Base-by-base conservation (phyloP, 2,329 filamentous ascomycete genomes). In the Aspergillus sp. region DNA sequence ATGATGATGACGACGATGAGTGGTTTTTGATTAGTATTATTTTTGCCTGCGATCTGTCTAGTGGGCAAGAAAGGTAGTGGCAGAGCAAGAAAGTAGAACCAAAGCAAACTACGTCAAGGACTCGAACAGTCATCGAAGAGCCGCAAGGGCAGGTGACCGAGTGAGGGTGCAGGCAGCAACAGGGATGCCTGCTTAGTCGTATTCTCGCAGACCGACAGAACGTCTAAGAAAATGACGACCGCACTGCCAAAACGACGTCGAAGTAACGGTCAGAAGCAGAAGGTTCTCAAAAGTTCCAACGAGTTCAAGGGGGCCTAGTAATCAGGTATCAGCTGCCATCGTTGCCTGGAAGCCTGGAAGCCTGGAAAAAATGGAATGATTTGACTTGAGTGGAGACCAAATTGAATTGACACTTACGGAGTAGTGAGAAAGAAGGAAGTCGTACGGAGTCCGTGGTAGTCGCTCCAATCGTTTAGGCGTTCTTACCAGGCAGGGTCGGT, bases 111-210 rank as follows among this genome's bases (percentile, higher is more conserved):
- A 29, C 26, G 26, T 29, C 32, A 36, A 36, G 12, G 11, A 36
- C 10, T 36, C 18, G 20, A 24, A 47, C 45, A 47, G 45, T 47
- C 45, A 47, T 47, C 18, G 10, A 49, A 9, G 45, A 42, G 20
- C 31, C 46, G 29, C 54, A 55, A 18, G 54, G 18, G 18, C 51
- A 53, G 22, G 51, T 32, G 51, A 39, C 26, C 45, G 12, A 24
- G 4, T 9, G 18, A 47, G 12, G 45, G 45, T 18, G 47, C 47
- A 56, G 54, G 54, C 54, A 56, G 16, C 54, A 51, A 51, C 47
- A 51, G 46, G 29, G 54, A 24, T 56, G 54, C 54, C 54, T 51
- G 49, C 54, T 56, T 51, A 56, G 54, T 56, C 46, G 54, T 6
- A 50, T 29, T 20, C 26, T 51, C 29, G 20, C 49, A 49, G 54